Percentiles rank a stretch among this genome's conserved stretches.
Conservation (phyloP, 345 rosid species). For the Syzygium jambos region DNA sequence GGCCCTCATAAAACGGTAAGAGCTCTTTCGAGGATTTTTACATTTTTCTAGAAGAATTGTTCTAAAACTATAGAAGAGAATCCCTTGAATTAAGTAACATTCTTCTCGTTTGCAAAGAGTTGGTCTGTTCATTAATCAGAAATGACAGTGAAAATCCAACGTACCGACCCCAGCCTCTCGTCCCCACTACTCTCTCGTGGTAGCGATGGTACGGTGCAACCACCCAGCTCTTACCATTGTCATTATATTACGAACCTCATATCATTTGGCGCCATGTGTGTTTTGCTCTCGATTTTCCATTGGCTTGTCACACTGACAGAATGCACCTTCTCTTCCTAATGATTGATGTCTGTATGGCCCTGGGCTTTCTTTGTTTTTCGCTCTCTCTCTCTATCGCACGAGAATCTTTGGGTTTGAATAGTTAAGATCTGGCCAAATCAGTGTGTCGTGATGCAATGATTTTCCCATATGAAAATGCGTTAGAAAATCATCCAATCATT, state of each 20-base stretch:
- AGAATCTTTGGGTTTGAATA: background rate
- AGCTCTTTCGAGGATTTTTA: too few species aligned
- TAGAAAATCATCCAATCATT: background rate
- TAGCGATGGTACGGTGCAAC: background rate
- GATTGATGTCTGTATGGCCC: background rate
- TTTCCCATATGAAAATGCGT: background rate
- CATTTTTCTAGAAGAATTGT: background rate
- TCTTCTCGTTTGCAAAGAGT: background rate
- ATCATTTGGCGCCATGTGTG: background rate
- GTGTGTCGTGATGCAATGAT: background rate
- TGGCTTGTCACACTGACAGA: background rate
- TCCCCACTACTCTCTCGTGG: too few species aligned
- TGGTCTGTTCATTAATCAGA: background rate
- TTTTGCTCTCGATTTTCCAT: background rate
- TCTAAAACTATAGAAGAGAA: background rate
- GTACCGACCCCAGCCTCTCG: background rate
- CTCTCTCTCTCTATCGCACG: background rate
- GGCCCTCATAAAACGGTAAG: background rate
- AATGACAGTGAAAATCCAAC: background rate
- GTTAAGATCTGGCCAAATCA: background rate
- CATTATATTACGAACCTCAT: fast-evolving
- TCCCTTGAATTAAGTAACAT: background rate
- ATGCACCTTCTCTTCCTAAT: background rate
- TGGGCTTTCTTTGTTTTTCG: background rate
- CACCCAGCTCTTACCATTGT: background rate